Percentiles rank a stretch among this genome's conserved stretches.
These are phyloP conservation scores for Dioscorea dumetorum DNA, from an alignment of 106 monocot genomes.

Conservation along the genomic window DNA sequence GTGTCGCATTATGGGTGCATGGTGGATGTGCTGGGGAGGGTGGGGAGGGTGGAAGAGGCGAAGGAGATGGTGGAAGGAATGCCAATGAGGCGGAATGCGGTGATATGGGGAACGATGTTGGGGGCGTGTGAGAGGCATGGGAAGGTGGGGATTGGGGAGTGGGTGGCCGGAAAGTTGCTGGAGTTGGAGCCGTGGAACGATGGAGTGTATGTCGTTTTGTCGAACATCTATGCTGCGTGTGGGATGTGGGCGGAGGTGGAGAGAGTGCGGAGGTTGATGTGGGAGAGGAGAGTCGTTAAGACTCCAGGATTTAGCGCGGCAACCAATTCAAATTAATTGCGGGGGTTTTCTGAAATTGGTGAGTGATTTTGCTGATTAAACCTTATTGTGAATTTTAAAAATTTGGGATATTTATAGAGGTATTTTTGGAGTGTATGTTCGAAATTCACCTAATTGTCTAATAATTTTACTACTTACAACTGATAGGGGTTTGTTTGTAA, in stretches of 20 bases:
- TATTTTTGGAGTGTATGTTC: too few species aligned
- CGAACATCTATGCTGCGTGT: slow-evolving; percentile 51
- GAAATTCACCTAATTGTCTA: too few species aligned
- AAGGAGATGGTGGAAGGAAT: slow-evolving; percentile 32
- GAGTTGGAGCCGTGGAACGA: slow-evolving; percentile 77
- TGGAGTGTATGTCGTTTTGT: slow-evolving; percentile 73
- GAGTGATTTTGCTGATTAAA: too few species aligned
- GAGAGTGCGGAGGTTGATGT: slow-evolving; percentile 46
- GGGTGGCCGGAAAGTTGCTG: slow-evolving; percentile 41
- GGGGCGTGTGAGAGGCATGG: slow-evolving; percentile 78
- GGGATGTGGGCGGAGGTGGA: slow-evolving; percentile 52
- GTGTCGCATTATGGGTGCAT: slow-evolving; percentile 61
- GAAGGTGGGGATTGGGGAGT: slow-evolving; percentile 45
- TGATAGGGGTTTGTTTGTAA: too few species aligned
- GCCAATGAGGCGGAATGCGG: slow-evolving; percentile 34
- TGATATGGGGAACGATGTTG: slow-evolving; percentile 54
- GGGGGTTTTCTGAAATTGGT: too few species aligned
- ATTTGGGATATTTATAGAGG: too few species aligned
- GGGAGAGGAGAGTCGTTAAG: slow-evolving; percentile 38
- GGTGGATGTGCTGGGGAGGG: slow-evolving; percentile 61
- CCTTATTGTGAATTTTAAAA: too few species aligned
- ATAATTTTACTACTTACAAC: too few species aligned
- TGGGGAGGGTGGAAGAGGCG: slow-evolving; percentile 55
- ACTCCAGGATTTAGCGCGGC: slow-evolving; percentile 38
- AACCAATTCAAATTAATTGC: not conserved